phyloP scores from a whole-genome alignment of 1,284 basidiomycete species.

The Tranzscheliella williamsii region DNA sequence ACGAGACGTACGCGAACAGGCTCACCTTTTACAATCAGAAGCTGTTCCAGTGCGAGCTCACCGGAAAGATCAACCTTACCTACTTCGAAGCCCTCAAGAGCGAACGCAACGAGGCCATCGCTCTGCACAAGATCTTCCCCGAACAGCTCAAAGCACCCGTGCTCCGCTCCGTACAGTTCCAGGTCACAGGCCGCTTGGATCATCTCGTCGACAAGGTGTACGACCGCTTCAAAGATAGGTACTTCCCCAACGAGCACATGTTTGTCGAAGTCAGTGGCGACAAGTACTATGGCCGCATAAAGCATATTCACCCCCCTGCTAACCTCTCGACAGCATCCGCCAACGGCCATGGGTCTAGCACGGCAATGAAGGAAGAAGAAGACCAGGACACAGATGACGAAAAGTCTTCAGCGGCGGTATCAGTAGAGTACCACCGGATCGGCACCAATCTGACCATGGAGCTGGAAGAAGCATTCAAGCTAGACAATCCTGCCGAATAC shows the following conservation, averaged over 20 bases:
- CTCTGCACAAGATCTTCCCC: constrained; percentile 86
- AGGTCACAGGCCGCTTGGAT: constrained; percentile 88
- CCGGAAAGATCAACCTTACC: constrained; percentile 86
- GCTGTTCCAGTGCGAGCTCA: constrained; percentile 92
- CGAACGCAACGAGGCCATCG: constrained; percentile 82
- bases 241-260: constrained; percentile 76
- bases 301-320: constrained; percentile 72
- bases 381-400: constrained; percentile 5
- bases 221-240: constrained; percentile 92
- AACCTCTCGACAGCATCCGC: background rate
- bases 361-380: background rate
- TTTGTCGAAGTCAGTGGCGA: constrained; percentile 53
- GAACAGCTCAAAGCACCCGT: constrained; percentile 88
- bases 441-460: constrained; percentile 78
- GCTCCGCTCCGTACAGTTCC: constrained; percentile 87
- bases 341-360: background rate
- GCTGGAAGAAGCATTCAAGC: constrained; percentile 71
- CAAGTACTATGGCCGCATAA: constrained; percentile 75
- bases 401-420: no score
- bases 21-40: constrained; percentile 91
- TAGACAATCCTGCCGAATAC: constrained; percentile 81
- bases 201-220: constrained; percentile 89
- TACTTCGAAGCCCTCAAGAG: constrained; percentile 92
- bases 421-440: constrained; percentile 70
- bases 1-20: constrained; percentile 75